A percentile compares a stretch with the other conserved stretches of the same genome.
phyloP scores from a whole-genome alignment of 306 rosid genomes.

The Ziziphus jujuba region DNA sequence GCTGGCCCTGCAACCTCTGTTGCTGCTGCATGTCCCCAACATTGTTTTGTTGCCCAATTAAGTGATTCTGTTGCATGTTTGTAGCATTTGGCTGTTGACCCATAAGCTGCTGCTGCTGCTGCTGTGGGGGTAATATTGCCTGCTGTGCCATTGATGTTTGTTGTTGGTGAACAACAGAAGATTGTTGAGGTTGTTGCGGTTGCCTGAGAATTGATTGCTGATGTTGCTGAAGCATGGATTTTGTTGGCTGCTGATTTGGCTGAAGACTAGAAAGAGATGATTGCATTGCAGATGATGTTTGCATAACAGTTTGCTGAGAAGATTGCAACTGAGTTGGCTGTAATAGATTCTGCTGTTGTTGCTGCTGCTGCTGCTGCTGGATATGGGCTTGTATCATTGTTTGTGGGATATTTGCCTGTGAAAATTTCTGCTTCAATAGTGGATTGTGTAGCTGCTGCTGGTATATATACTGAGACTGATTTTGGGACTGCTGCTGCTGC shows the following conservation, averaged over 20 bases:
- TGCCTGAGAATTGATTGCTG: constrained; percentile 73
- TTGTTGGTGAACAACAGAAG: constrained; percentile 64
- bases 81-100: constrained; percentile 64
- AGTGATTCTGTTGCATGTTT: constrained; percentile 65
- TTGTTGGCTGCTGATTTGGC: constrained; percentile 71
- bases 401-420: constrained; percentile 46
- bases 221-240: constrained; percentile 77
- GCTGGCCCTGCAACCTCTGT: constrained; percentile 66
- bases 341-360: constrained; percentile 65
- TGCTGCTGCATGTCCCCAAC: constrained; percentile 80
- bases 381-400: constrained; percentile 56
- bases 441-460: constrained; percentile 59
- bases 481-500: constrained; percentile 47
- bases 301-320: constrained; percentile 79
- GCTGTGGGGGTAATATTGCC: constrained; percentile 53
- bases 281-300: constrained; percentile 63
- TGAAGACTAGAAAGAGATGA: constrained; percentile 56
- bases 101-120: constrained; percentile 65
- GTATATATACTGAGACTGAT: constrained; percentile 50
- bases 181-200: constrained; percentile 75
- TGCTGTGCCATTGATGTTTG: constrained; percentile 63
- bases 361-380: constrained; percentile 42
- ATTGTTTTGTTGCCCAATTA: constrained; percentile 62
- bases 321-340: constrained; percentile 75
- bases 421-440: constrained; percentile 56